Evolutionary conservation across 495 filamentous ascomycete genomes (phyloP).

Genomic region (Daldinia grandis): DNA sequence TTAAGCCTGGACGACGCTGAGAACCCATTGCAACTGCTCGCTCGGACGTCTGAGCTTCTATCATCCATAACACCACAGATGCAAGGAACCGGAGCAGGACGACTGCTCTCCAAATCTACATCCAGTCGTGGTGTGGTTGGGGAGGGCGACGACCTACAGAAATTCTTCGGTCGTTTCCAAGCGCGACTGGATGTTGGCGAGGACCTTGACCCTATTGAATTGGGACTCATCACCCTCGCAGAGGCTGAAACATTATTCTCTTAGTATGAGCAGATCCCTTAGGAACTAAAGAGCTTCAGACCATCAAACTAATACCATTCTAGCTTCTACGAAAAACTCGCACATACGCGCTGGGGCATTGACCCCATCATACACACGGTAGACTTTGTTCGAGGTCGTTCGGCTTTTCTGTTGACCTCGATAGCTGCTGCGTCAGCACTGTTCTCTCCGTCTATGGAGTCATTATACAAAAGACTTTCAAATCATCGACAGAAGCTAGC

Average conservation of each 20-base stretch:
- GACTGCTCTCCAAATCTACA: slow-evolving; percentile 28
- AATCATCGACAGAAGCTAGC: slow-evolving; percentile 71
- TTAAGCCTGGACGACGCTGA: slow-evolving; percentile 75
- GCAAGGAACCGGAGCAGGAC: slow-evolving; percentile 16
- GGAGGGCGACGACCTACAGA: slow-evolving; percentile 47
- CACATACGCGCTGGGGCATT: slow-evolving; percentile 78
- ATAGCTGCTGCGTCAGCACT: slow-evolving; percentile 70
- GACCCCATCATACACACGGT: slow-evolving; percentile 71
- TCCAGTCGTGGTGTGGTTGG: slow-evolving; percentile 35
- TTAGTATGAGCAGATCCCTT: slow-evolving; percentile 58
- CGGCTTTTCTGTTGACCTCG: slow-evolving; percentile 75
- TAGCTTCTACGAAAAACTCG: slow-evolving; percentile 74
- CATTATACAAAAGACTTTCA: slow-evolving; percentile 68
- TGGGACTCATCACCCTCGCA: slow-evolving; percentile 68
- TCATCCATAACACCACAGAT: slow-evolving; percentile 56
- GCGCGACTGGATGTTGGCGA: slow-evolving; percentile 68
- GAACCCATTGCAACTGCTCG: slow-evolving; percentile 75
- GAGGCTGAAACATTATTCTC: slow-evolving; percentile 70
- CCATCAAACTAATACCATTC: slow-evolving; percentile 13
- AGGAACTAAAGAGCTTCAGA: background rate
- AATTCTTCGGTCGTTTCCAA: slow-evolving; percentile 69
- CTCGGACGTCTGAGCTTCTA: slow-evolving; percentile 73
- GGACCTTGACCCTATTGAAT: slow-evolving; percentile 71
- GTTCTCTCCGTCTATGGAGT: slow-evolving; percentile 68
- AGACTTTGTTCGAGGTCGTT: slow-evolving; percentile 69